Evolutionary conservation across 1,284 basidiomycete genomes (phyloP).

Genomic region (Trametes versicolor): DNA sequence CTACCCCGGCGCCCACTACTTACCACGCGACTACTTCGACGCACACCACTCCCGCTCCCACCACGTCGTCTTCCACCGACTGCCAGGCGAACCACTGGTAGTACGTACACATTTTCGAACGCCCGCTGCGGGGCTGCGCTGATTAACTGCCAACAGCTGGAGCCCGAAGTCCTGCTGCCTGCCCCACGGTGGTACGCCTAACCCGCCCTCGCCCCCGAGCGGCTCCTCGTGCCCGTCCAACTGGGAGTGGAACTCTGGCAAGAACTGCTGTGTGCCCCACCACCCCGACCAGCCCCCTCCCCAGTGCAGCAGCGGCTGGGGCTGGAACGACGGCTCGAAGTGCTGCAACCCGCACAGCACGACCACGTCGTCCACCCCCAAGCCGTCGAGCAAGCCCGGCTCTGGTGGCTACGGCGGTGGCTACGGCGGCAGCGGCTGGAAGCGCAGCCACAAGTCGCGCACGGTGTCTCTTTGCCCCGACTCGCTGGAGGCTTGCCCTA

Average conservation of each 20-base stretch:
- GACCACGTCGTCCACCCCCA: conserved; percentile 47
- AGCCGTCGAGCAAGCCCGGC: conserved; percentile 44
- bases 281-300: conserved; percentile 53
- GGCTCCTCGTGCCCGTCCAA: conserved; percentile 54
- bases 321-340: conserved; percentile 53
- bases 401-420: conserved; percentile 28
- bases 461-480: conserved; percentile 60
- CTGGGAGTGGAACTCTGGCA: conserved; percentile 48
- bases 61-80: conserved; percentile 18
- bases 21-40: conserved; percentile 4
- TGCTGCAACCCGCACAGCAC: conserved; percentile 54
- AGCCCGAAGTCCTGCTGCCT: conserved; percentile 55
- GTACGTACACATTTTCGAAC: conserved; percentile 10
- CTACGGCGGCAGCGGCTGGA: conserved; percentile 36
- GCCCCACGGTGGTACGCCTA: conserved; percentile 56
- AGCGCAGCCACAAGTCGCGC: conserved; percentile 52
- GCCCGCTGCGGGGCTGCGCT: background rate
- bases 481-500: conserved; percentile 69
- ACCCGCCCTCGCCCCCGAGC: conserved; percentile 56
- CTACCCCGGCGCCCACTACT: background rate
- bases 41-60: conserved; percentile 9
- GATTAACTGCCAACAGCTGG: conserved; percentile 21
- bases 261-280: conserved; percentile 60
- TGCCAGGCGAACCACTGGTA: conserved; percentile 25
- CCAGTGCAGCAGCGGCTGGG: conserved; percentile 58